These are phyloP conservation scores for Lyophyllum atratum DNA, from an alignment of 768 basidiomycete species.

Conservation along the genomic window DNA sequence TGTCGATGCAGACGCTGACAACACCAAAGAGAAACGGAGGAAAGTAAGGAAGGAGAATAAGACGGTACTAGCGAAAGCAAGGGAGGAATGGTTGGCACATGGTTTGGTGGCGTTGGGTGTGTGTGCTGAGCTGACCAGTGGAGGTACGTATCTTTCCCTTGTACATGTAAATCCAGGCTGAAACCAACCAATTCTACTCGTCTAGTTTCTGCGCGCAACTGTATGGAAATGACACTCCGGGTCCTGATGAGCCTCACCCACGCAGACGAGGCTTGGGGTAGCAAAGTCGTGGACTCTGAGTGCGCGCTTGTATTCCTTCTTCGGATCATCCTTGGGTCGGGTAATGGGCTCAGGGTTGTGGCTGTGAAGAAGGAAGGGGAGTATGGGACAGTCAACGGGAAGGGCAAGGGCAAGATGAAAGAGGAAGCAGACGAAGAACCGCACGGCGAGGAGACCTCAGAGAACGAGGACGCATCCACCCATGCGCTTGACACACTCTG, in stretches of 20 bases:
- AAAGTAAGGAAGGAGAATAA: conserved; percentile 10
- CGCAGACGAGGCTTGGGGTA: conserved; percentile 56
- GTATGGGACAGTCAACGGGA: not conserved
- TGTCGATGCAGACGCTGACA: conserved; percentile 10
- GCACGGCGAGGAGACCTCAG: conserved; percentile 8
- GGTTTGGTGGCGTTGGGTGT: conserved; percentile 55
- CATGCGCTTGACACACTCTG: conserved; percentile 70
- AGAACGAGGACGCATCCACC: conserved; percentile 27
- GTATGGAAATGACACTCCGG: conserved; percentile 59
- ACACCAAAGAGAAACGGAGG: not conserved
- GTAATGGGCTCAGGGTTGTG: conserved; percentile 2
- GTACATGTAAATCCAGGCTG: not conserved
- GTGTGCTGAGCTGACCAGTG: conserved; percentile 40
- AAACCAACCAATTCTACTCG: conserved; percentile 9
- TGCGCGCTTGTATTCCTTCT: conserved; percentile 48
- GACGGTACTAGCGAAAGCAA: conserved; percentile 31
- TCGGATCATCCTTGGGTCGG: conserved; percentile 37
- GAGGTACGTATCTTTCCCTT: conserved; percentile 16
- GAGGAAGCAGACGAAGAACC: conserved; percentile 2
- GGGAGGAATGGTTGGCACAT: conserved; percentile 46
- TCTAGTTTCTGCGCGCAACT: conserved; percentile 34
- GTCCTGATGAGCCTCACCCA: conserved; percentile 76
- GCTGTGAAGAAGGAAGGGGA: conserved; percentile 11
- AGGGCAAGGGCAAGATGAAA: conserved; percentile 18
- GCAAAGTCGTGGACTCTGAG: conserved; percentile 47